phyloP scores from a whole-genome alignment of 2,329 filamentous ascomycete species.

The Neoscytalidium dimidiatum region DNA sequence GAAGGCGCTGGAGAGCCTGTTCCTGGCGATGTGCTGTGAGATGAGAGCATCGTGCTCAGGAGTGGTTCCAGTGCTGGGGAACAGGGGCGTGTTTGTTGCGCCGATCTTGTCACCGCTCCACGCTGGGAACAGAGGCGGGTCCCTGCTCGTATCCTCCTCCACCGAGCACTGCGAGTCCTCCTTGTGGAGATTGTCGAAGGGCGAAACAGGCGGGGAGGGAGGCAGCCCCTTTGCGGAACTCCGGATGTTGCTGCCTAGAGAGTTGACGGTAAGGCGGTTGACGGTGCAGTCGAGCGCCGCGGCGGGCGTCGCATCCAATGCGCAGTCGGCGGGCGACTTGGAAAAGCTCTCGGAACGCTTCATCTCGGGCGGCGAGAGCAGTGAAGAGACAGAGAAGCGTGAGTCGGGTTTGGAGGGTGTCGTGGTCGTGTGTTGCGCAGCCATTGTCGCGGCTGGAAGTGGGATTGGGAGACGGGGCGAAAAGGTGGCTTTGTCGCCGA shows the following conservation, averaged over 20 bases:
- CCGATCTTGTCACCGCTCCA: slow-evolving; percentile 31
- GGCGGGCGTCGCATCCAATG: slow-evolving; percentile 23
- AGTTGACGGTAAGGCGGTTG: slow-evolving; percentile 22
- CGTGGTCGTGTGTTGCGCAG: neutral
- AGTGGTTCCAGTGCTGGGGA: slow-evolving; percentile 25
- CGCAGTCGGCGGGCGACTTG: slow-evolving; percentile 27
- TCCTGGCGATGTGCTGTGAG: slow-evolving; percentile 33
- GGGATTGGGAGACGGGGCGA: neutral
- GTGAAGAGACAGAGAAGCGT: slow-evolving; percentile 24
- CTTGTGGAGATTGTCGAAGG: slow-evolving; percentile 38
- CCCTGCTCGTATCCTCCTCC: slow-evolving; percentile 31
- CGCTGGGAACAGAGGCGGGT: slow-evolving; percentile 38
- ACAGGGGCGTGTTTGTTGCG: slow-evolving; percentile 32
- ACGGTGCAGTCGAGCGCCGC: slow-evolving; percentile 29
- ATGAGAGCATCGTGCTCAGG: slow-evolving; percentile 26
- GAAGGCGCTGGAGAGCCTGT: slow-evolving; percentile 28
- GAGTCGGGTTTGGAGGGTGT: slow-evolving; percentile 11
- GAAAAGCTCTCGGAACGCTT: slow-evolving; percentile 39
- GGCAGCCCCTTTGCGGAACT: slow-evolving; percentile 24
- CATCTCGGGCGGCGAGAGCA: slow-evolving; percentile 44
- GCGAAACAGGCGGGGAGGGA: slow-evolving; percentile 43
- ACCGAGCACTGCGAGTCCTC: slow-evolving; percentile 35
- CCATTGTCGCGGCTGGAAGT: slow-evolving; percentile 13
- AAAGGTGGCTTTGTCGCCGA: neutral
- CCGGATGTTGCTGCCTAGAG: slow-evolving; percentile 31